Conservation (phyloP, 2,329 filamentous ascomycete genomes). For the Nigrospora sphaerica region DNA sequence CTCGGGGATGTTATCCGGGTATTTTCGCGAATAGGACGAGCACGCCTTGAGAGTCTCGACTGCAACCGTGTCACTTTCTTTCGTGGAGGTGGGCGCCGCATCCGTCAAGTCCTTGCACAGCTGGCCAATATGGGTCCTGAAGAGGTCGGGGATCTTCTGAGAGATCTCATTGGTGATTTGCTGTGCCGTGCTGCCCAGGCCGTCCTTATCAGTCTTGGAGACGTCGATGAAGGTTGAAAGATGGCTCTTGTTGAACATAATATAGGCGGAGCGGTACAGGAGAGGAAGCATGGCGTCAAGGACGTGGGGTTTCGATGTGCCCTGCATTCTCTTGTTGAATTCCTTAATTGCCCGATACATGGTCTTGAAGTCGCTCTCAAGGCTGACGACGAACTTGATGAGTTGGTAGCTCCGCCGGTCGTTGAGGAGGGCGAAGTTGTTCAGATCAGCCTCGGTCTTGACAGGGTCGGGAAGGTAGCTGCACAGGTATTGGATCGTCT, state of each 20-base stretch:
- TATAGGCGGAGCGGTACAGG: constrained; percentile 72
- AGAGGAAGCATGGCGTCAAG: constrained; percentile 77
- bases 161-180: constrained; percentile 91
- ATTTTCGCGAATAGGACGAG: constrained; percentile 81
- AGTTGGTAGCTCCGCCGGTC: constrained; percentile 87
- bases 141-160: constrained; percentile 77
- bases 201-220: constrained; percentile 75
- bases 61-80: constrained; percentile 63
- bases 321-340: constrained; percentile 72
- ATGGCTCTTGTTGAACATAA: constrained; percentile 93
- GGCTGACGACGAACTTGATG: constrained; percentile 75
- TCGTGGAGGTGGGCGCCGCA: constrained; percentile 65
- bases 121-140: constrained; percentile 87
- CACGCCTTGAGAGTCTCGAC: constrained; percentile 92
- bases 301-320: constrained; percentile 54
- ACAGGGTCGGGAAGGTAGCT: constrained; percentile 69
- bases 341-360: constrained; percentile 88
- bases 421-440: constrained; percentile 85
- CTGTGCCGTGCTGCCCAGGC: constrained; percentile 72
- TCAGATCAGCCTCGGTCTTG: constrained; percentile 68
- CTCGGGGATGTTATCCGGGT: constrained; percentile 73
- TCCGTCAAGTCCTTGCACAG: constrained; percentile 81
- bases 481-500: constrained; percentile 65
- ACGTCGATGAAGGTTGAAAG: constrained; percentile 84
- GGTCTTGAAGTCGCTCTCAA: constrained; percentile 86